phyloP scores from a whole-genome alignment of 1,284 basidiomycete species.

The Cryptococcus sp. region DNA sequence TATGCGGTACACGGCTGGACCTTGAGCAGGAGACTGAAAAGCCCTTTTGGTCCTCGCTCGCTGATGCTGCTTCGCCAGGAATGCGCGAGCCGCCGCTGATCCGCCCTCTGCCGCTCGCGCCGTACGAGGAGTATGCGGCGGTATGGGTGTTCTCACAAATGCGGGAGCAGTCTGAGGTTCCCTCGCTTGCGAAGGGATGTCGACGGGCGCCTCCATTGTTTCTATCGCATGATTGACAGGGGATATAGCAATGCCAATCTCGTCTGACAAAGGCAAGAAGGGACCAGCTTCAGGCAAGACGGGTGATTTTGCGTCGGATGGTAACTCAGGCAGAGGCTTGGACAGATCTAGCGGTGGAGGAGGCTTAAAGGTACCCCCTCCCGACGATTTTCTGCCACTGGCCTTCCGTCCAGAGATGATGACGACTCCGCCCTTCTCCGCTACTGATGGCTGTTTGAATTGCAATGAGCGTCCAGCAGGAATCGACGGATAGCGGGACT shows the following conservation, averaged over 20 bases:
- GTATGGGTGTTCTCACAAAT: constrained; percentile 2
- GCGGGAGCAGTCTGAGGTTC: constrained; percentile 4
- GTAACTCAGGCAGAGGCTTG: constrained; percentile 34
- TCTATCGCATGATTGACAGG: constrained; percentile 9
- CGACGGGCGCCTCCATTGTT: background rate
- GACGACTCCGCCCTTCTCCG: constrained; percentile 25
- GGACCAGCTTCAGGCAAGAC: constrained; percentile 15
- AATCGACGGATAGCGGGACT: constrained; percentile 11
- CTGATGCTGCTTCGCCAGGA: constrained; percentile 45
- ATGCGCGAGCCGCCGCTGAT: constrained; percentile 37
- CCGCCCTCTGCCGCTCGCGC: constrained; percentile 15
- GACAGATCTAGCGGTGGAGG: constrained; percentile 21
- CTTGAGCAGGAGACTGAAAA: constrained; percentile 37
- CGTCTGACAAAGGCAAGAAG: constrained; percentile 16
- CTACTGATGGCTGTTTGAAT: constrained; percentile 26
- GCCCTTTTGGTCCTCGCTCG: constrained; percentile 37
- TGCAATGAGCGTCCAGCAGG: constrained; percentile 17
- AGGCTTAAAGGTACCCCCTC: constrained; percentile 7
- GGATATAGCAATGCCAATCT: constrained; percentile 41
- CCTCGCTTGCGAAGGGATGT: background rate
- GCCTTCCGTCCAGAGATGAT: constrained; percentile 19
- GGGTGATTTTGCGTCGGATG: constrained; percentile 13
- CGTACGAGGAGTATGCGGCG: constrained; percentile 5
- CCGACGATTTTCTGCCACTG: background rate
- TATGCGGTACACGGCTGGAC: constrained; percentile 12